Conservation (phyloP, 2,329 filamentous ascomycete species). For the Elsinoe perseae region DNA sequence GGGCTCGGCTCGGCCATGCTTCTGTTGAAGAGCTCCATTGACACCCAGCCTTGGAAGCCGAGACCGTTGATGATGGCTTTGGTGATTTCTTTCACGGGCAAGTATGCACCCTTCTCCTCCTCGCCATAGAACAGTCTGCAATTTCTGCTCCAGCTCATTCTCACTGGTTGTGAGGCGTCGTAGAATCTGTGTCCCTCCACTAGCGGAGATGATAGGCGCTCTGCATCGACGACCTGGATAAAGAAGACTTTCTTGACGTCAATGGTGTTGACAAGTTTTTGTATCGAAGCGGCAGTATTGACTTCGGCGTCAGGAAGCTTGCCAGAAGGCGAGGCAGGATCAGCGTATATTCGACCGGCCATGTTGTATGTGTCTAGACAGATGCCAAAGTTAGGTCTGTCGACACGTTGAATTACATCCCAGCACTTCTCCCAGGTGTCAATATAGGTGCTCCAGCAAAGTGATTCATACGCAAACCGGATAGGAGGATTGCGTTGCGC, state of each 20-base stretch:
- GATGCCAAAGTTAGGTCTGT: constrained; percentile 20
- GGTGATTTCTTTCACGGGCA: constrained; percentile 57
- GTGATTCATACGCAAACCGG: constrained; percentile 64
- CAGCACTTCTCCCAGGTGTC: constrained; percentile 66
- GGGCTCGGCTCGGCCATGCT: constrained; percentile 48
- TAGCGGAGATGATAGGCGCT: constrained; percentile 52
- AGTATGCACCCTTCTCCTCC: constrained; percentile 53
- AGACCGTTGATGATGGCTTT: constrained; percentile 55
- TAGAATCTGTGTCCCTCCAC: constrained; percentile 49
- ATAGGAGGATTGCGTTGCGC: constrained; percentile 48
- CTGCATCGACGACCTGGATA: constrained; percentile 68
- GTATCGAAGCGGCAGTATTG: constrained; percentile 48
- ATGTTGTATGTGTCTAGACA: constrained; percentile 23
- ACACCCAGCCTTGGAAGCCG: constrained; percentile 62
- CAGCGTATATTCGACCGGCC: constrained; percentile 21
- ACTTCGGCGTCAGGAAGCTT: constrained; percentile 33
- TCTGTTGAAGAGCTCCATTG: constrained; percentile 61
- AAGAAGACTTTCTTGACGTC: constrained; percentile 63
- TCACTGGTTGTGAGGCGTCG: constrained; percentile 46
- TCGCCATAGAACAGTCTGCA: constrained; percentile 60
- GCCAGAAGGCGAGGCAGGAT: constrained; percentile 16
- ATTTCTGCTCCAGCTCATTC: constrained; percentile 71
- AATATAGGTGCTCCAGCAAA: constrained; percentile 63
- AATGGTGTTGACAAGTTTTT: constrained; percentile 46
- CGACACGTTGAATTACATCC: constrained; percentile 51